Base-by-base conservation (phyloP, 257 asterid species). In the Capsicum chinense region DNA sequence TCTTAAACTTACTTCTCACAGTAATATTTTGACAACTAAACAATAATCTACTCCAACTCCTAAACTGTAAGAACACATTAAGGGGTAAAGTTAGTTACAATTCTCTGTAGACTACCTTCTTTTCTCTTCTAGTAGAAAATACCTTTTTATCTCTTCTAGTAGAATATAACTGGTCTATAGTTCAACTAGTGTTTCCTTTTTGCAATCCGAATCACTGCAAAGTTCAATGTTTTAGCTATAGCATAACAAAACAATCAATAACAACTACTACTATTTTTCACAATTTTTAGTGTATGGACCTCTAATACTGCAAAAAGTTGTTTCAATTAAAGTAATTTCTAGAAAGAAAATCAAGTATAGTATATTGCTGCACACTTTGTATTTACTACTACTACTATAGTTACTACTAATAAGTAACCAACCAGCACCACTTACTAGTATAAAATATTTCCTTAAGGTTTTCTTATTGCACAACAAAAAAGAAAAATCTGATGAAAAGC, bases 181-280 rank as follows among this genome's bases (percentile, higher is more conserved):
- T 52, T 12, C 21, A 50, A 54, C 42, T 52, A 76, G 81, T 52
- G 59, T 76, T 35, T 11, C 48, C 81, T 76, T 76, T 76, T 76
- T 76, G 21, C n/a, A 9, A 4, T 52, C 81, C 52, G 81, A 76
- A 76, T 52, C 81, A 74, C 85, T 85, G 80, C 68, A 26, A 59
- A 76, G 81, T 76, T 63, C 5, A 26, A 52, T 10, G n/a, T 56
- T 74, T 21, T 13, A 44, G 62, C 81, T 74, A 74, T 74, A 62
- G 81, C 48, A 76, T 52, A 54, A 47, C 26, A 54, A 48, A 76
- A 52, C 81, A 76, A 48, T 76, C 81, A 76, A 76, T 26, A 52
- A 35, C 19, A n/a, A 54, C 42, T 2, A 4, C 50, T 76, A 33
- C 58, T 52, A 2, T 14, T 11, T 10, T 73, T 54, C 48, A 7